Evolutionary conservation across 2,329 filamentous ascomycete genomes (phyloP), one percentile per base, ranked within the genome.

Genomic region (Pestalotiopsis sp.): DNA sequence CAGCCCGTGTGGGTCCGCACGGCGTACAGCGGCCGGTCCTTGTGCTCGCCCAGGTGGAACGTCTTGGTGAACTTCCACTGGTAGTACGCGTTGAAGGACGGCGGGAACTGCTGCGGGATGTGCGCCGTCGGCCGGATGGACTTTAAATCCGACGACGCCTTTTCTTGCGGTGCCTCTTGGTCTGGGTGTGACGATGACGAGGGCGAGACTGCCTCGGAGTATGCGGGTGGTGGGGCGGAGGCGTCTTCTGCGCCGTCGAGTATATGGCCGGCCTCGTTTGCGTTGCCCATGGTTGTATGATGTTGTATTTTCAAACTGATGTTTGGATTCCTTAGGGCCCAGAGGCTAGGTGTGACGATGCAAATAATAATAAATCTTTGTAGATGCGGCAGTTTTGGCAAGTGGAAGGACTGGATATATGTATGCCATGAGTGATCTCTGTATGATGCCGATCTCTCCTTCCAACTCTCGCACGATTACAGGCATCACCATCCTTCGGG

Each of bases 41-140:
- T 66, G 17, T 71, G 67, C 45, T 73, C 71, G 41, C 74, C 75
- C 0, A 77, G 69, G 60, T 72, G 59, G 49, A 76, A 70, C 12
- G 68, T 69, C 61, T 56, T 66, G 11, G 66, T 68, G 27, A 72
- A 45, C 36, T 59, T 61, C 57, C 39, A 39, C 20, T 59, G 52
- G 56, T 61, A 61, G 31, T 66, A 66, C n/a, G 38, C 36, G 23
- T 66, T 66, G 36, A 59, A 66, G n/a, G 31, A 27, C 9, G 64
- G n/a, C 23, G 64, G 64, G 36, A 66, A 66, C n/a, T 66, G 64
- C 12, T 38, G 64, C 12, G 14, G 52, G 13, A 38, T 57, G 6
- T 57, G 63, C 3, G 41, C 12, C 57, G 49, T 31, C 27, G 49
- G 45, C 23, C 36, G 36, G 49, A 66, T 57, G 13, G 52, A 20